phyloP scores from a whole-genome alignment of 1,139 yeast genomes.

The Hyphopichia burtonii region DNA sequence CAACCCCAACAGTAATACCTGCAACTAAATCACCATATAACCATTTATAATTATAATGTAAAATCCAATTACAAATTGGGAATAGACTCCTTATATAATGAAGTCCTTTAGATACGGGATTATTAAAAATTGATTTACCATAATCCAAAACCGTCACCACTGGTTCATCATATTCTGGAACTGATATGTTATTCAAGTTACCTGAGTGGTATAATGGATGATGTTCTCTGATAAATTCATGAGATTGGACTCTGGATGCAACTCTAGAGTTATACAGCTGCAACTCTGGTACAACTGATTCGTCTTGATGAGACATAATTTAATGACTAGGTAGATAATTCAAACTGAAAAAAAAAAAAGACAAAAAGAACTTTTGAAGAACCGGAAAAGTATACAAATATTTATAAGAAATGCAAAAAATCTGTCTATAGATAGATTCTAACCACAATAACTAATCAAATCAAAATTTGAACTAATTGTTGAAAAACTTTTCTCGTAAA shows the following conservation, averaged over 20 bases:
- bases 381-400: not conserved
- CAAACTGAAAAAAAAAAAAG: not conserved
- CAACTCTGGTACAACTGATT: constrained; percentile 20
- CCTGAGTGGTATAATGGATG: constrained; percentile 6
- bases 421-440: too few species aligned
- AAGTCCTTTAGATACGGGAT: constrained; percentile 40
- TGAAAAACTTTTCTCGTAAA: too few species aligned
- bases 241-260: constrained; percentile 5
- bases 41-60: constrained; percentile 81
- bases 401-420: not conserved
- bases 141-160: constrained; percentile 49
- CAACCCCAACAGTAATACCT: constrained; percentile 91
- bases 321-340: not conserved
- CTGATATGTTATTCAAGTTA: constrained; percentile 15
- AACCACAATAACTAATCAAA: too few species aligned
- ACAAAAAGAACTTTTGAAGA: not conserved
- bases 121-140: constrained; percentile 29
- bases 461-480: too few species aligned
- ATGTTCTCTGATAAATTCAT: constrained; percentile 6
- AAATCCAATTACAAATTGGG: constrained; percentile 80
- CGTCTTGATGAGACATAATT: constrained; percentile 2
- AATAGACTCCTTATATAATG: constrained; percentile 63
- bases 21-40: constrained; percentile 81
- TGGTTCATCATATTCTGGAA: constrained; percentile 42
- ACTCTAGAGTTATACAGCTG: constrained; percentile 10